Base-by-base conservation (phyloP, 2,329 filamentous ascomycete genomes). In the Fusarium gaditjirri region DNA sequence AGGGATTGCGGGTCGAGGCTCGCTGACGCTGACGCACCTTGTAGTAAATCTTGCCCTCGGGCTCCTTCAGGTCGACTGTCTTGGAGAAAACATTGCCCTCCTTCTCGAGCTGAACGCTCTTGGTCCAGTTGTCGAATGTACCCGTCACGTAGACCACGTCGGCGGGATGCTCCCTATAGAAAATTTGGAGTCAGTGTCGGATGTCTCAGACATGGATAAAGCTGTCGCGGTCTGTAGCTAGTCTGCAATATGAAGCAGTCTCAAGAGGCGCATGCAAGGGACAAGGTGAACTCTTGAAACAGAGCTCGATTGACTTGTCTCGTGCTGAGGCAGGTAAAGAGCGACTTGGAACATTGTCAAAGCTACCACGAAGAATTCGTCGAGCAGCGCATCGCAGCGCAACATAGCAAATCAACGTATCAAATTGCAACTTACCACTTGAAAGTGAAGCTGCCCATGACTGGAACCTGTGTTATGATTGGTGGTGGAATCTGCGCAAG, bases 101-200 rank as follows among this genome's bases (percentile, higher is more conserved):
- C 84, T 94, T 94, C 52, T 94, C 91, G 64, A 99, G 88, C 85
- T 93, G 89, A 81, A 95, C 89, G 62, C 90, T 94, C 87, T 96
- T 95, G 75, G 89, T 88, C 96, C 96, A 99, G 84, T 94, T 89
- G 84, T 98, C 95, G 81, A 98, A 98, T 71, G 93, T 95, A 80
- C 96, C 96, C 43, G 95, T 98, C 77, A 98, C 96, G 83, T 92
- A 95, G 81, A 98, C 95, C 80, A 97, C 93, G 75, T 91, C 88
- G 80, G 93, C 95, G 77, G 90, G 86, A 81, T 96, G 91, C 80
- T 92, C 90, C 95, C 95, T 98, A 83, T 75, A 78, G 25, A 65
- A 76, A 68, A 44, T 56, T 72, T 43, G 46, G 35, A 38, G 71
- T 76, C 61, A 76, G 75, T 70, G 33, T 68, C 46, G 31, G 55